Evolutionary conservation across 768 basidiomycete species (phyloP), one percentile per base, ranked within the genome.

Genomic region (Rhodocollybia butyracea): DNA sequence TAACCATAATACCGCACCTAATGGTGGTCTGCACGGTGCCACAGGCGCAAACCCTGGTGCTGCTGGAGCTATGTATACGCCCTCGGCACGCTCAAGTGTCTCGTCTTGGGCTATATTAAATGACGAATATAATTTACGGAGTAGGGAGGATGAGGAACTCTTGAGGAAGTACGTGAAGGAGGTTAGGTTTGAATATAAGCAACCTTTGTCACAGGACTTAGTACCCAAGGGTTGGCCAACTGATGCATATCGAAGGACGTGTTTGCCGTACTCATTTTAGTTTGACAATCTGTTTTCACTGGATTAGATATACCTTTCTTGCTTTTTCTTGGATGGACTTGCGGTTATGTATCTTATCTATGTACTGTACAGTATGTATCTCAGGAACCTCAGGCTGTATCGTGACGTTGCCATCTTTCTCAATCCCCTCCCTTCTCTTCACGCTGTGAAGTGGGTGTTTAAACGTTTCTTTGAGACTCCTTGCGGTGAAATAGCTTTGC

Each of bases 181-280:
- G 30, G 51, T 53, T 21, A 40, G 41, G 51, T 53, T 53, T 32
- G 51, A 53, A n/a, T 53, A 53, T 42, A 43, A 53, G 38, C 31
- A 53, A 12, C 51, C 51, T 26, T 29, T 53, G n/a, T 53, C 51
- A 17, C 41, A 41, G 51, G 51, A 53, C 42, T 29, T 41, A n/a
- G 39, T 53, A 11, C 51, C 51, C 15, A 15, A 22, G 15, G 51
- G 51, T 13, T 53, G 51, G 51, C 51, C 51, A 21, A 53, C 51
- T 12, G 51, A 53, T 53, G 51, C 51, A 26, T 53, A 53, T 42
- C 24, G 31, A n/a, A 53, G 51, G 26, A 53, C 39, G 7, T 53
- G n/a, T 40, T 27, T 53, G 39, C 30, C 51, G 11, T 53, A 50
- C 38, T 50, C 48, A 15, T 50, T 50, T 26, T 50, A 24, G n/a